Evolutionary conservation across 2,329 filamentous ascomycete species (phyloP), one percentile per base, ranked within the genome.

Genomic region (Fusarium albosuccineum): DNA sequence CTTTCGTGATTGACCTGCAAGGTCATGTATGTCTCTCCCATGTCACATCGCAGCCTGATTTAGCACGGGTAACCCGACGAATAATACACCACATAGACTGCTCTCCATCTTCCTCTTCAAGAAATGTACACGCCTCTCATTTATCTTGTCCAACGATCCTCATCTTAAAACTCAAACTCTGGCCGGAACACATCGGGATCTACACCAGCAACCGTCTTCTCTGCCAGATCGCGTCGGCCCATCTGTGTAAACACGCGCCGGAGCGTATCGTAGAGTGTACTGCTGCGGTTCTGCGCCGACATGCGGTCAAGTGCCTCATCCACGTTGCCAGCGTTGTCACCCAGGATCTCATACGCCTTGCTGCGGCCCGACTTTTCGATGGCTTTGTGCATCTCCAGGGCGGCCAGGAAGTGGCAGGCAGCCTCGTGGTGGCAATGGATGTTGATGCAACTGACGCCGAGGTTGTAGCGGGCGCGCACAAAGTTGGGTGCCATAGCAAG

Each of bases 381-480:
- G 7, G 94, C 90, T 78, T 96, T 94, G 84, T 99, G 96, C 94
- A 99, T 97, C 56, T 91, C 91, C 50, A 99, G 85, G 1, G 96
- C 95, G 4, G 94, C 93, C 13, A 99, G 87, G 59, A 99, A 87
- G 80, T 99, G 96, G 63, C 93, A 91, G 3, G 96, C 96, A 0
- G 96, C 96, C 81, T 98, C 93, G 14, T 92, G 91, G 77, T 94
- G 94, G 80, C 95, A 97, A 56, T 94, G 94, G 71, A 98, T 97
- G 80, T 98, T 98, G 79, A 99, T 98, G 79, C 96, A 98, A 62
- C 89, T 93, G 9, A 98, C 96, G 45, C 96, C 96, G 2, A 99
- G 88, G 80, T 99, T 99, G 83, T 99, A 99, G 44, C 96, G 88
- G 3, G 96, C 96, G 60, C 96, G 92, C 16, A 99, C 97, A 76